Conservation (phyloP, 192 early-diverging fungal genomes). For the Spizellomyces punctatus region DNA sequence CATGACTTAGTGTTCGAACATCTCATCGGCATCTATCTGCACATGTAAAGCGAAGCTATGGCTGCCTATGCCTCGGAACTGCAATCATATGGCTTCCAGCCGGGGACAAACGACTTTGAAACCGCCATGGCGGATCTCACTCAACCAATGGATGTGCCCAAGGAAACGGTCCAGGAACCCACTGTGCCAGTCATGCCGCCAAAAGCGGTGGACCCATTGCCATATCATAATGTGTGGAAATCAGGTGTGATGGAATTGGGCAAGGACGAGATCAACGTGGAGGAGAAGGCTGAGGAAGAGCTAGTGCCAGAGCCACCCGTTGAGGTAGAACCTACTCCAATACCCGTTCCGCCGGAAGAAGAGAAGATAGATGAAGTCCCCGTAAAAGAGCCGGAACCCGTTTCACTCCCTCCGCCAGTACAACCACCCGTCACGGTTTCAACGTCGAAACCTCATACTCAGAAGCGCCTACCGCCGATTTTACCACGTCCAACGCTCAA, state of each 20-base stretch:
- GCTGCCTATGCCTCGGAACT: slow-evolving; percentile 21
- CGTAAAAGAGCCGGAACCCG: not conserved
- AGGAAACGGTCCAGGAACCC: not conserved
- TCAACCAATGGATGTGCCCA: not conserved
- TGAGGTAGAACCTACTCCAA: not conserved
- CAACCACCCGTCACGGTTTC: not conserved
- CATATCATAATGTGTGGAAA: slow-evolving; percentile 32
- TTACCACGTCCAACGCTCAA: slow-evolving; percentile 16
- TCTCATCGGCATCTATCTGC: too few relatives aligned
- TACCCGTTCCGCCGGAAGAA: slow-evolving; percentile 3
- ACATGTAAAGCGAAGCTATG: slow-evolving; percentile 18
- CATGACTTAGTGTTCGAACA: not conserved
- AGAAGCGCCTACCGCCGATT: slow-evolving; percentile 8
- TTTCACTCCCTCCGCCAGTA: too few relatives aligned
- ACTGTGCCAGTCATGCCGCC: not conserved
- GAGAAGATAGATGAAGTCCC: not conserved
- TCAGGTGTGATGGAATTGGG: not conserved
- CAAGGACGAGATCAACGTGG: not conserved
- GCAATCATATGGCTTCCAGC: slow-evolving; percentile 16
- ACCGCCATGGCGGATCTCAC: slow-evolving; percentile 17
- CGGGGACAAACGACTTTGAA: slow-evolving; percentile 11
- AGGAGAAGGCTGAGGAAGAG: slow-evolving; percentile 14
- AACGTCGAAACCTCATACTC: not conserved
- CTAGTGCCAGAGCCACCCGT: not conserved
- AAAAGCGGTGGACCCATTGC: slow-evolving; percentile 3